Evolutionary conservation across 805 yeast genomes (phyloP).

Genomic region (Teunomyces stri): DNA sequence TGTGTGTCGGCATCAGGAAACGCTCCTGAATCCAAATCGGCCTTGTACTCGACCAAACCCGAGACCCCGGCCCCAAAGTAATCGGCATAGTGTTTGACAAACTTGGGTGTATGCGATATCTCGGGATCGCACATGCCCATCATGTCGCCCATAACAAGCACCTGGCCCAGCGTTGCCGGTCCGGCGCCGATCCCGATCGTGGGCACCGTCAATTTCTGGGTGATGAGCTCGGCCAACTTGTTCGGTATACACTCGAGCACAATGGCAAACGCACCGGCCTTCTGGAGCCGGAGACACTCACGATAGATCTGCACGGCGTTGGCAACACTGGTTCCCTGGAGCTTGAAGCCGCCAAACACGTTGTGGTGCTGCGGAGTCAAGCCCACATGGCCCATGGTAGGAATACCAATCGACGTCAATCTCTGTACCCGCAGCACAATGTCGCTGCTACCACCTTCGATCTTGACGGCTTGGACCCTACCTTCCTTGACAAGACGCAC

Average conservation of each 20-base stretch:
- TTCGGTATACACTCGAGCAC: slow-evolving; percentile 87
- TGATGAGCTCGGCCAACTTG: slow-evolving; percentile 61
- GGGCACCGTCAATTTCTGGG: slow-evolving; percentile 62
- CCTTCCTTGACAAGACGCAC: slow-evolving; percentile 53
- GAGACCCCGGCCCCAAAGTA: slow-evolving; percentile 46
- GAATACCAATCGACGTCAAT: slow-evolving; percentile 70
- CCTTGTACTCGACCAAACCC: slow-evolving; percentile 53
- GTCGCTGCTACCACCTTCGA: slow-evolving; percentile 76
- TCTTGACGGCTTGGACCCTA: slow-evolving; percentile 68
- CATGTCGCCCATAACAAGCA: slow-evolving; percentile 80
- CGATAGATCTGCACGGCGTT: slow-evolving; percentile 57
- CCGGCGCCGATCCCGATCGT: slow-evolving; percentile 98
- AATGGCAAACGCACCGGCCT: slow-evolving; percentile 72
- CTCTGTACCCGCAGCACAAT: slow-evolving; percentile 50
- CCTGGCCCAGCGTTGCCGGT: slow-evolving; percentile 78
- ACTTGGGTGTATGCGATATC: slow-evolving; percentile 53
- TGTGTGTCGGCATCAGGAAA: slow-evolving; percentile 67
- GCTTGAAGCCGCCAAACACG: slow-evolving; percentile 79
- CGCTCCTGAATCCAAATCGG: slow-evolving; percentile 51
- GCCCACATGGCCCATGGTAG: slow-evolving; percentile 90
- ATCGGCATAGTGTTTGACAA: slow-evolving; percentile 68
- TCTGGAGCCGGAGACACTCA: slow-evolving; percentile 68
- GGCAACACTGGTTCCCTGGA: slow-evolving; percentile 65
- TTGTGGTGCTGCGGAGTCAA: slow-evolving; percentile 86
- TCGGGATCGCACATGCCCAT: slow-evolving; percentile 67